Conservation (phyloP, 2,329 filamentous ascomycete genomes). For the Septoria petroselini region DNA sequence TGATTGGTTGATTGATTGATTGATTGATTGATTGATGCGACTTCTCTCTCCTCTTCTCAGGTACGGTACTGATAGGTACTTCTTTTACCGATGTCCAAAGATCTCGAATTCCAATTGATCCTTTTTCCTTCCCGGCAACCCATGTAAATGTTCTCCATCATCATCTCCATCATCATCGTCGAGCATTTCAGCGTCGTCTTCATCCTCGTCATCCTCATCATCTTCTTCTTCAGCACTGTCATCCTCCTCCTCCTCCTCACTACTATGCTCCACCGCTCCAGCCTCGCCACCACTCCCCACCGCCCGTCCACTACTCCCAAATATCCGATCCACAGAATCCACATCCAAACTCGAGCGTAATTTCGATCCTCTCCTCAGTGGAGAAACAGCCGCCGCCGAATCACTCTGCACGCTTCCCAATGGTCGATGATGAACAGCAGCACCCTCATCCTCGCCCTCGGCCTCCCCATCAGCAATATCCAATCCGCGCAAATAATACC, state of each 20-base stretch:
- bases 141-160: constrained; percentile 9
- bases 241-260: constrained; percentile 19
- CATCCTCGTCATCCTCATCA: constrained; percentile 9
- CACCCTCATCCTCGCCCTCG: not conserved
- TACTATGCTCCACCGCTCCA: constrained; percentile 27
- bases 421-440: constrained; percentile 7
- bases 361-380: constrained; percentile 18
- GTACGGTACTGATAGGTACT: no score
- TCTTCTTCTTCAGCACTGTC: constrained; percentile 21
- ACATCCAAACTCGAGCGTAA: constrained; percentile 14
- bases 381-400: no score
- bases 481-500: constrained; percentile 43
- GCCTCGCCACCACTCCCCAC: constrained; percentile 36
- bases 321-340: constrained; percentile 25
- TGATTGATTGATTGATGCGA: no score
- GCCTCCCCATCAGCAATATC: constrained; percentile 27
- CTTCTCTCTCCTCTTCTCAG: no score
- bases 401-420: constrained; percentile 21
- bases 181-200: constrained; percentile 1
- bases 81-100: constrained; percentile 27
- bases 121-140: constrained; percentile 1
- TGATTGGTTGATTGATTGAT: no score
- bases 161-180: constrained; percentile 13
- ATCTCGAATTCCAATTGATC: constrained; percentile 22
- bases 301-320: constrained; percentile 33